Base-by-base conservation (phyloP, 2,329 filamentous ascomycete genomes). In the Fusarium guadeloupense region DNA sequence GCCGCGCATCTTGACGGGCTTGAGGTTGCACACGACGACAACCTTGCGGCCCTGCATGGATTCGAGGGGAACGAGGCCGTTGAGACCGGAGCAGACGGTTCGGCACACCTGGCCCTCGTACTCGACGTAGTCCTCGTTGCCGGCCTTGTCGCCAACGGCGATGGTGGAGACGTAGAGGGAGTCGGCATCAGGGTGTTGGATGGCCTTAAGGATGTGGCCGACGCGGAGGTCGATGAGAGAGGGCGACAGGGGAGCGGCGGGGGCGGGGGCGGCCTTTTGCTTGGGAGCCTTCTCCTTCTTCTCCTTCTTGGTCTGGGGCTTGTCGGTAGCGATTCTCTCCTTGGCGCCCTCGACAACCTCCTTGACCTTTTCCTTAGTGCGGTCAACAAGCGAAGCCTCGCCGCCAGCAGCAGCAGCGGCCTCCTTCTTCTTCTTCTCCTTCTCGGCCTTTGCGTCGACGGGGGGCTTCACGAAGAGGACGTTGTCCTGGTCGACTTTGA, bases 1-100 rank as follows among this genome's bases (percentile, higher is more conserved):
- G 67, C 95, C 95, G 64, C 95, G 91, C 95, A 99, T 99, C 77
- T 96, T 99, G 76, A 98, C 95, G 44, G 95, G 95, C 84, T 99
- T 99, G 68, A 99, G 86, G 79, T 99, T 99, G 83, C 92, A 96
- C 19, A 99, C 94, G 1, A 95, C 91, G 26, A 99, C 86, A 59
- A 99, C 92, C 80, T 96, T 96, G 76, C 95, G 92, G 72, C 89
- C 88, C 77, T 99, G 95, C 95, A 99, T 97, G 77, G 97, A 92
- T 76, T 92, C 92, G 40, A 99, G 84, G 1, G 95, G 95, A 2
- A 99, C 81, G 25, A 97, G 86, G 8, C 95, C 95, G 77, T 97
- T 97, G 64, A 99, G 85, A 23, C 95, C 95, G 2, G 95, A 98
- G 85, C 95, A 99, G 42, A 99, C 94, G 14, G 94, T 99, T 40